Conservation (phyloP, 306 rosid genomes). For the Cicer yamashitae region DNA sequence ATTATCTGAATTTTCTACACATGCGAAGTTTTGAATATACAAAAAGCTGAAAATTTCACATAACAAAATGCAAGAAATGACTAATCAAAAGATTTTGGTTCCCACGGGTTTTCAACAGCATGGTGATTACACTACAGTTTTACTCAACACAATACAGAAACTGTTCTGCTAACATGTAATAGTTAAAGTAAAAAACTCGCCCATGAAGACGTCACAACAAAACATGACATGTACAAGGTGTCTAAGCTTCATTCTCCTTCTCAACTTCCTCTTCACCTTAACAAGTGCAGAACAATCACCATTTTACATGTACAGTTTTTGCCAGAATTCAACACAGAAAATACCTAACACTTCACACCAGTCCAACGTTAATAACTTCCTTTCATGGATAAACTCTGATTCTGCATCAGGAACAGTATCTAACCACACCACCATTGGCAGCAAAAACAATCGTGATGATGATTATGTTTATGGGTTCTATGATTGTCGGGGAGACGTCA, state of each 20-base stretch:
- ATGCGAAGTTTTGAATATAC: too few species aligned
- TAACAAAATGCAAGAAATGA: too few species aligned
- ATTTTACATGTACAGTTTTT: background rate
- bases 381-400: slow-evolving; percentile 8
- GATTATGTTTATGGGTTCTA: background rate
- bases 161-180: too few species aligned
- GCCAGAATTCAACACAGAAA: slow-evolving; percentile 6
- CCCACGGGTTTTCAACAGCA: too few species aligned
- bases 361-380: slow-evolving; percentile 12
- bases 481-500: slow-evolving; percentile 5
- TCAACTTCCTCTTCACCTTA: background rate
- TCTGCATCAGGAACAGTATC: background rate
- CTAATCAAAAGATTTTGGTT: too few species aligned
- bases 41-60: too few species aligned
- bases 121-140: too few species aligned
- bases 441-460: too few species aligned
- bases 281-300: slow-evolving; percentile 23
- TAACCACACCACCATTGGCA: background rate
- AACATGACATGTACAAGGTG: background rate
- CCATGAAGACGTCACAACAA: background rate
- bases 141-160: background rate
- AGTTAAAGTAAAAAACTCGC: background rate
- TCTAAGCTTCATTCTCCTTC: background rate
- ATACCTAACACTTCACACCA: background rate
- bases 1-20: too few species aligned